phyloP scores from a whole-genome alignment of 176 grass and related monocot species.

The Triticum timopheevii region DNA sequence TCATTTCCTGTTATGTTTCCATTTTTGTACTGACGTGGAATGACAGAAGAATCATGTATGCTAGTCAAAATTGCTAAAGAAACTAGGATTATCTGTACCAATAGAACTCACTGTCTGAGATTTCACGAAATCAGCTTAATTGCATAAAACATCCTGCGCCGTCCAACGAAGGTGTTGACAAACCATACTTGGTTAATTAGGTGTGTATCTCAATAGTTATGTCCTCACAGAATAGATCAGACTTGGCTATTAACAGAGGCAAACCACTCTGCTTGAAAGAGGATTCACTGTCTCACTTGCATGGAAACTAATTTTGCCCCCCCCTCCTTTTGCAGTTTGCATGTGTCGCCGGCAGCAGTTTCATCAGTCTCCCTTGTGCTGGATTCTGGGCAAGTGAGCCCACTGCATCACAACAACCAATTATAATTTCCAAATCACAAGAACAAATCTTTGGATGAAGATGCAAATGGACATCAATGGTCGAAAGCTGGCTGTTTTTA shows the following conservation, averaged over 20 bases:
- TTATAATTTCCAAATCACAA: not conserved
- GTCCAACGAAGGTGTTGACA: not conserved
- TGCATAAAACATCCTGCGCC: not conserved
- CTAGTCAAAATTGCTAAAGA: slow-evolving; percentile 34
- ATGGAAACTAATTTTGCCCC: not conserved
- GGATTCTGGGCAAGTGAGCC: slow-evolving; percentile 59
- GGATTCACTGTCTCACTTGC: not conserved
- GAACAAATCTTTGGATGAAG: not conserved
- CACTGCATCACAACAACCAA: slow-evolving; percentile 37
- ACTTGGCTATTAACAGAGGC: not conserved
- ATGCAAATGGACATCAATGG: not conserved
- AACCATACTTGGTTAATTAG: not conserved
- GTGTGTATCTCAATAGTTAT: not conserved
- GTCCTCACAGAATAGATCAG: not conserved
- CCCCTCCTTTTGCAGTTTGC: slow-evolving; percentile 18
- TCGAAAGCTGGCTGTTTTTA: not conserved
- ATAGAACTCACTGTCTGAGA: not conserved
- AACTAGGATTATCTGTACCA: not conserved
- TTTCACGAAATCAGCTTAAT: not conserved
- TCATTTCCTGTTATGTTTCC: not conserved
- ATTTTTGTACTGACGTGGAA: slow-evolving; percentile 11
- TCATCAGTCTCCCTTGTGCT: slow-evolving; percentile 36
- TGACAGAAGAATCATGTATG: not conserved
- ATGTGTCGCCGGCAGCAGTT: not conserved
- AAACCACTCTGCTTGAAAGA: not conserved